Percentiles rank a stretch among this genome's conserved stretches.
phyloP scores from a whole-genome alignment of 1,284 basidiomycete species.

The Cryptococcus sp. region DNA sequence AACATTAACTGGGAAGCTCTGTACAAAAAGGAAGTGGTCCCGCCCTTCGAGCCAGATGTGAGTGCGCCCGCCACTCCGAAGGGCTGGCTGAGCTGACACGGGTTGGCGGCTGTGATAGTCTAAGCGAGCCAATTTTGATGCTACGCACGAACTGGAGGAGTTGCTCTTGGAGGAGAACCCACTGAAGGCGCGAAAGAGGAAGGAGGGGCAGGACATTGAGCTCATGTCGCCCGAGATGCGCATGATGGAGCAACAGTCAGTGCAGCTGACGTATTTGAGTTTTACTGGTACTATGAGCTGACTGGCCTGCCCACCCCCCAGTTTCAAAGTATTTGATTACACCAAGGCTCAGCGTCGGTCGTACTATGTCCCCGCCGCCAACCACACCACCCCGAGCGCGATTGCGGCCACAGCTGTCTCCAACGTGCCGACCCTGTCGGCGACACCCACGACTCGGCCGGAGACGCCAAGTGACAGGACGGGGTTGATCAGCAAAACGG shows the following conservation, averaged over 20 bases:
- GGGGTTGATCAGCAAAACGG: conserved; percentile 40
- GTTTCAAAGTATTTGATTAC: conserved; percentile 51
- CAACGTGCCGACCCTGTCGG: background rate
- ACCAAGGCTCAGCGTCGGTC: conserved; percentile 42
- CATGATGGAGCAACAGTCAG: conserved; percentile 96
- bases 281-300: background rate
- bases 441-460: conserved; percentile 17
- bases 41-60: conserved; percentile 86
- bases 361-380: conserved; percentile 34
- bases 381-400: conserved; percentile 26
- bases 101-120: conserved; percentile 59
- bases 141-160: conserved; percentile 97
- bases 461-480: conserved; percentile 36
- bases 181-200: conserved; percentile 87
- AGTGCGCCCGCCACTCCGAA: conserved; percentile 19
- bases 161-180: conserved; percentile 94
- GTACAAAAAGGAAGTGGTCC: conserved; percentile 69
- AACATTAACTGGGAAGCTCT: conserved; percentile 81
- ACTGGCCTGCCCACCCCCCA: conserved; percentile 12
- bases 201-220: conserved; percentile 80
- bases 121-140: conserved; percentile 98
- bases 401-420: conserved; percentile 18
- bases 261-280: conserved; percentile 20
- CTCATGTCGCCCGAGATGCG: conserved; percentile 84
- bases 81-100: conserved; percentile 2